phyloP scores from a whole-genome alignment of 345 rosid species.

The Salix viminalis region DNA sequence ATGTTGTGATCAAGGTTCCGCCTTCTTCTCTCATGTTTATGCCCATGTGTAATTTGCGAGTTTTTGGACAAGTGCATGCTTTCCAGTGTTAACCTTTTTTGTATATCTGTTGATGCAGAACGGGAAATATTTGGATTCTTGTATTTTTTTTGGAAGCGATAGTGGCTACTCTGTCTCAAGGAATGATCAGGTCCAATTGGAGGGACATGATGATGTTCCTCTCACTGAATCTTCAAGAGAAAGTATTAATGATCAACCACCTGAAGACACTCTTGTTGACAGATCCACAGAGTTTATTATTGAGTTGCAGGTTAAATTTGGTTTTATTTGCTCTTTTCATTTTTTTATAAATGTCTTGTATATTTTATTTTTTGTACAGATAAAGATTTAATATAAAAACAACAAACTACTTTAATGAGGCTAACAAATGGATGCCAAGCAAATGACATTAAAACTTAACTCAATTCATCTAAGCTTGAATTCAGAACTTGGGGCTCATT shows the following conservation, averaged over 20 bases:
- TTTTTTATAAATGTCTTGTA: not conserved
- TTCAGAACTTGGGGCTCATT: no score
- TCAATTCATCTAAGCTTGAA: no score
- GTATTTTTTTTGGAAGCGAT: slow-evolving; percentile 67
- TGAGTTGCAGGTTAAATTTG: slow-evolving; percentile 68
- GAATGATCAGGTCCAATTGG: slow-evolving; percentile 64
- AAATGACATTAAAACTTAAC: no score
- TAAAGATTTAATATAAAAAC: no score
- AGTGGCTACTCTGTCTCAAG: slow-evolving; percentile 69
- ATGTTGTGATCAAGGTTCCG: slow-evolving; percentile 73
- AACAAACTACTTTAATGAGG: no score
- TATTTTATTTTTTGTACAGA: not conserved
- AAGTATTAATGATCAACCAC: slow-evolving; percentile 24
- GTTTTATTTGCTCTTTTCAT: not conserved
- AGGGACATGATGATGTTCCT: slow-evolving; percentile 47
- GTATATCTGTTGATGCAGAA: slow-evolving; percentile 45
- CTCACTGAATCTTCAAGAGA: slow-evolving; percentile 33
- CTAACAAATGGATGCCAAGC: no score
- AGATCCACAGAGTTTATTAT: slow-evolving; percentile 58
- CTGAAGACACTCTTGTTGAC: slow-evolving; percentile 41
- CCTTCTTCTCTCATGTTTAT: slow-evolving; percentile 4
- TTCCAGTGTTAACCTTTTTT: not conserved
- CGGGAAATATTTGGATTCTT: slow-evolving; percentile 84
- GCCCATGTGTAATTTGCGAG: not conserved
- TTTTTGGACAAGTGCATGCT: not conserved